Conservation (phyloP, 2,329 filamentous ascomycete genomes). For the Thelonectria discophora region DNA sequence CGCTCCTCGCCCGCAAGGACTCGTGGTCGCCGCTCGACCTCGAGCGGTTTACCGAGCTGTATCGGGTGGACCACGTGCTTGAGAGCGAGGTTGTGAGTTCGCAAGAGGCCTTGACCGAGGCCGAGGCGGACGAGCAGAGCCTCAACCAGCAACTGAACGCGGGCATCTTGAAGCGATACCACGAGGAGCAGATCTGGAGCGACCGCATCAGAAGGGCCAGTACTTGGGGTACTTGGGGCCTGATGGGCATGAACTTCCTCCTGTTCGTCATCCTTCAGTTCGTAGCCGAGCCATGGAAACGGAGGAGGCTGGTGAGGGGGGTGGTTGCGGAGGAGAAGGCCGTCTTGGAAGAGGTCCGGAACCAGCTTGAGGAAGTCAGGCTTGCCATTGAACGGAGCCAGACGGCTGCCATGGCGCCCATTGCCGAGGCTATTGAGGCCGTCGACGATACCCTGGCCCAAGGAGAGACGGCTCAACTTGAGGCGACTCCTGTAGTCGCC, state of each 20-base stretch:
- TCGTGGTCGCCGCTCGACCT: constrained; percentile 88
- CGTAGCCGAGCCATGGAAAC: constrained; percentile 91
- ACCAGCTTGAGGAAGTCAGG: constrained; percentile 51
- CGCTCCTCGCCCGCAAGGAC: constrained; percentile 91
- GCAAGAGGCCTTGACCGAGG: constrained; percentile 74
- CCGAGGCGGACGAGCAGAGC: constrained; percentile 83
- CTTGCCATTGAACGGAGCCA: constrained; percentile 41
- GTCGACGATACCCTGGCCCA: constrained; percentile 14
- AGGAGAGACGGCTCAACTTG: constrained; percentile 16
- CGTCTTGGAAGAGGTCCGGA: constrained; percentile 58
- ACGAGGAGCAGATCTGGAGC: constrained; percentile 99
- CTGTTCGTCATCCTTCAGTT: constrained; percentile 88
- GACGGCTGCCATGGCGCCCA: constrained; percentile 26
- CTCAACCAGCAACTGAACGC: constrained; percentile 79
- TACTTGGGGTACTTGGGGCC: constrained; percentile 97
- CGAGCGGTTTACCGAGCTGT: constrained; percentile 92
- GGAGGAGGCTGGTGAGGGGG: constrained; percentile 80
- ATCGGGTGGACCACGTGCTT: constrained; percentile 91
- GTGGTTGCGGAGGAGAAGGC: constrained; percentile 81
- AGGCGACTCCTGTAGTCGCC: constrained; percentile 9
- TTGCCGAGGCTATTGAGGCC: constrained; percentile 25
- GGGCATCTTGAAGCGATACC: constrained; percentile 88
- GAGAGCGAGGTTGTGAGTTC: constrained; percentile 82
- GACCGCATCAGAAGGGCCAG: constrained; percentile 96
- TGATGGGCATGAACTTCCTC: constrained; percentile 96